These are phyloP conservation scores for Botryosphaeria dothidea DNA, from an alignment of 2,329 filamentous ascomycete genomes.

Conservation along the genomic window DNA sequence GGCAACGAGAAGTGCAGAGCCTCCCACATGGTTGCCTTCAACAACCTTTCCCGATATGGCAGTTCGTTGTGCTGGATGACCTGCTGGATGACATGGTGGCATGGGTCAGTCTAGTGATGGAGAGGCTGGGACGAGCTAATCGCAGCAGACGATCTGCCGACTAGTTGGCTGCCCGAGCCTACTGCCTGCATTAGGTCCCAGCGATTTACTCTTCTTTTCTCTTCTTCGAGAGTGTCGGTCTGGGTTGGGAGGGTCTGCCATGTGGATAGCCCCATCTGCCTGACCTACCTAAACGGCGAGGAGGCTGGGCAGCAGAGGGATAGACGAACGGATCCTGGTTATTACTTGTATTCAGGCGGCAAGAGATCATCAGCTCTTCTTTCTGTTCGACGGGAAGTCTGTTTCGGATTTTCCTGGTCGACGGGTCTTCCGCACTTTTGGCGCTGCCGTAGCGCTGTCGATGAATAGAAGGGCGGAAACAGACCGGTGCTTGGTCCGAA, in stretches of 20 bases:
- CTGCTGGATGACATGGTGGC: background rate
- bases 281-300: background rate
- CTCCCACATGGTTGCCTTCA: background rate
- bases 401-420: background rate
- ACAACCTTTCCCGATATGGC: background rate
- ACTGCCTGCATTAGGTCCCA: constrained; percentile 1
- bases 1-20: background rate
- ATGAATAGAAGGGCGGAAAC: background rate
- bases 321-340: background rate
- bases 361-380: background rate
- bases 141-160: background rate
- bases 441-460: constrained; percentile 13
- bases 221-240: background rate
- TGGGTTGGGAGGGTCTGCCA: background rate
- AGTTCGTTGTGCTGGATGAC: too few relatives aligned
- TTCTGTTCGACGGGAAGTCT: background rate
- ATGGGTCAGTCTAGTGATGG: background rate
- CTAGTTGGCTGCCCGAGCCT: background rate
- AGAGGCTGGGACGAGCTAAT: background rate
- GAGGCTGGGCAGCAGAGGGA: background rate
- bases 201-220: background rate
- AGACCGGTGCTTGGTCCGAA: background rate
- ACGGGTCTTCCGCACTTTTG: constrained; percentile 2
- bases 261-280: background rate
- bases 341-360: constrained; percentile 5